Evolutionary conservation across 2,329 filamentous ascomycete species (phyloP), one percentile per base, ranked within the genome.

Genomic region (Trichoderma hamatum): DNA sequence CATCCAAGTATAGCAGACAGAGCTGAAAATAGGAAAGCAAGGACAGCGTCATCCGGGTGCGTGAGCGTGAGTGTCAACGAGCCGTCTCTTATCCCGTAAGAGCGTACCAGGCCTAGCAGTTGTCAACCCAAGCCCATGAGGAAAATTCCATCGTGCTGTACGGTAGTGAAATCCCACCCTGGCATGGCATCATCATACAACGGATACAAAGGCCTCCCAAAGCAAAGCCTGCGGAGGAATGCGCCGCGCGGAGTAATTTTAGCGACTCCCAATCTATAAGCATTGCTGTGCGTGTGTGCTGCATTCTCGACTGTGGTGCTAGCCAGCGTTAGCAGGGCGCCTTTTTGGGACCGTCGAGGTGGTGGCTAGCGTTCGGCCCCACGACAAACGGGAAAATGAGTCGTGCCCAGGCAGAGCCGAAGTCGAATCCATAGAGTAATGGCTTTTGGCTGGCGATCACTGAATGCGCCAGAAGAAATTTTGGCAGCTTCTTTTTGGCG

Each of bases 81-180:
- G n/a, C n/a, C n/a, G n/a, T n/a, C n/a, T n/a, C n/a, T n/a, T n/a
- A n/a, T n/a, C n/a, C n/a, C n/a, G n/a, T n/a, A n/a, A n/a, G n/a
- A n/a, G n/a, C n/a, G n/a, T n/a, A n/a, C n/a, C n/a, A n/a, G n/a
- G n/a, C n/a, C n/a, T n/a, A n/a, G n/a, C n/a, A n/a, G 36, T 43
- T 7, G 36, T 43, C 36, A 43, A 43, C 36, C 16, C 36, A 43
- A 3, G 36, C 19, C 19, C 16, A 43, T 19, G 16, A 19, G 5
- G 19, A 9, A 19, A 9, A 26, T 39, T 32, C 36, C 11, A 9
- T 36, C 19, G 52, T n/a, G n/a, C n/a, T n/a, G n/a, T n/a, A n/a
- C n/a, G n/a, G n/a, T 49, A 28, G 43, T 67, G 68, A 62, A 69
- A 67, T 67, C 49, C 51, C 30, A 69, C 68, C 68, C 68, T n/a